Conservation (phyloP, 495 filamentous ascomycete genomes). For the Aspergillus indologenus region DNA sequence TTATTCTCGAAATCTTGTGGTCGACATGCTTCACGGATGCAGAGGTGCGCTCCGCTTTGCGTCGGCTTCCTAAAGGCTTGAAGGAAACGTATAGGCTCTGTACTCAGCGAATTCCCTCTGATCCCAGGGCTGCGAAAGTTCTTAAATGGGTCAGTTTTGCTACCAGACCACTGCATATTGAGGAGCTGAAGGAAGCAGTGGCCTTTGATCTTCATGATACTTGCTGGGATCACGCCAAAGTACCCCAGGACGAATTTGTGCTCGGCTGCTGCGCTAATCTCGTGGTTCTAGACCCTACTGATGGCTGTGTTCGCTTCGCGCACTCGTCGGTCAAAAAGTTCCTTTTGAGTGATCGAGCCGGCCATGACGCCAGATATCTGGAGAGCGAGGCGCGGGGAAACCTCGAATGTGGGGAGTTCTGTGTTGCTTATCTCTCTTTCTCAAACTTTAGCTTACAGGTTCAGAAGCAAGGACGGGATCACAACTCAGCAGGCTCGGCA, state of each 20-base stretch:
- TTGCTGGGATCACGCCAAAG: constrained; percentile 21
- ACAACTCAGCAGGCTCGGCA: neutral
- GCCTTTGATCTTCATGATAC: constrained; percentile 24
- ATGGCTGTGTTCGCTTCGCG: constrained; percentile 28
- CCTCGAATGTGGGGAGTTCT: constrained; percentile 24
- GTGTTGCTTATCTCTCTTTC: constrained; percentile 26
- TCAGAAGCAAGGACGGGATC: constrained; percentile 1
- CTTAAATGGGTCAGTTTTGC: constrained; percentile 33
- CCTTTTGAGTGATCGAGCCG: constrained; percentile 17
- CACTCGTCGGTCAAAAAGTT: constrained; percentile 34
- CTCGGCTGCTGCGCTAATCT: constrained; percentile 33
- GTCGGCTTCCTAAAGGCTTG: constrained; percentile 25
- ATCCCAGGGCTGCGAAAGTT: constrained; percentile 13
- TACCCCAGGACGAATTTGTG: constrained; percentile 23
- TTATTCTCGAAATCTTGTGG: constrained; percentile 32
- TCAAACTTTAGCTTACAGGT: constrained; percentile 24
- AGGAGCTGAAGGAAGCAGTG: constrained; percentile 36
- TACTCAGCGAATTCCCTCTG: constrained; percentile 18
- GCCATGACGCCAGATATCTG: constrained; percentile 6
- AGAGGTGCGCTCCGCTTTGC: constrained; percentile 20
- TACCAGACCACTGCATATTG: constrained; percentile 26
- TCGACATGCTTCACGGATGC: constrained; percentile 24
- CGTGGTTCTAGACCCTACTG: constrained; percentile 25
- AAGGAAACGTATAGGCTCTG: constrained; percentile 26
- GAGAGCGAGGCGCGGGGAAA: constrained; percentile 5